phyloP scores from a whole-genome alignment of 208 protist species.

The Vickermania ingenoplastis region DNA sequence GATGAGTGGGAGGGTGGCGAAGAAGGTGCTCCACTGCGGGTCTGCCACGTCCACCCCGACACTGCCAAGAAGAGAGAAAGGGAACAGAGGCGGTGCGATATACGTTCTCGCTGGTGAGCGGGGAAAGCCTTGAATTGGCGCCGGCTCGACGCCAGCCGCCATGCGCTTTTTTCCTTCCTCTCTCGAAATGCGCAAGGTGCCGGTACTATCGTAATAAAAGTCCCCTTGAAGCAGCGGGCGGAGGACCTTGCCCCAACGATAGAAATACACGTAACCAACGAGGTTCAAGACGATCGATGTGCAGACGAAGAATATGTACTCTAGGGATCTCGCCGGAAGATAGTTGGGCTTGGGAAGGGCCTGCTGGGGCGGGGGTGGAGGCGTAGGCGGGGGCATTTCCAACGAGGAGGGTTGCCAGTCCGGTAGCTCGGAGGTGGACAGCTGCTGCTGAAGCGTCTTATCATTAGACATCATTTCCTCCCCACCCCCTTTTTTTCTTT shows the following conservation, averaged over 20 bases:
- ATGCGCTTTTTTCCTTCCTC: too few relatives aligned
- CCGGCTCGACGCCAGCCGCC: background rate
- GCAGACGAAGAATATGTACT: background rate
- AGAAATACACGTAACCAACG: background rate
- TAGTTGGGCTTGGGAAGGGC: too few relatives aligned
- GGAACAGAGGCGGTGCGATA: conserved; percentile 17
- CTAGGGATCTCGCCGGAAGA: background rate
- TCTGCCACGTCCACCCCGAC: conserved; percentile 50
- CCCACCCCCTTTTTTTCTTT: too few relatives aligned
- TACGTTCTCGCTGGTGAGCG: background rate
- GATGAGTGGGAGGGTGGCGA: conserved; percentile 20
- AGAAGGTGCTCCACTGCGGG: conserved; percentile 55
- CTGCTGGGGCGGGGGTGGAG: too few relatives aligned
- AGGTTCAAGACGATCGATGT: background rate
- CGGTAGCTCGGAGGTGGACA: too few relatives aligned
- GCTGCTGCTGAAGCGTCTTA: too few relatives aligned
- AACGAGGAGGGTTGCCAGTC: too few relatives aligned
- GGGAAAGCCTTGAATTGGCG: background rate
- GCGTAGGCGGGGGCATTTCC: too few relatives aligned
- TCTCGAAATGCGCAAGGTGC: too few relatives aligned
- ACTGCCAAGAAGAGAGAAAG: conserved; percentile 42
- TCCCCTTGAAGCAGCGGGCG: background rate
- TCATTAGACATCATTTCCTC: too few relatives aligned
- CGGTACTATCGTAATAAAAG: background rate
- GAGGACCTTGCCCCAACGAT: background rate